Evolutionary conservation across 2,329 filamentous ascomycete genomes (phyloP).

Genomic region (Aspergillus tubingensis): DNA sequence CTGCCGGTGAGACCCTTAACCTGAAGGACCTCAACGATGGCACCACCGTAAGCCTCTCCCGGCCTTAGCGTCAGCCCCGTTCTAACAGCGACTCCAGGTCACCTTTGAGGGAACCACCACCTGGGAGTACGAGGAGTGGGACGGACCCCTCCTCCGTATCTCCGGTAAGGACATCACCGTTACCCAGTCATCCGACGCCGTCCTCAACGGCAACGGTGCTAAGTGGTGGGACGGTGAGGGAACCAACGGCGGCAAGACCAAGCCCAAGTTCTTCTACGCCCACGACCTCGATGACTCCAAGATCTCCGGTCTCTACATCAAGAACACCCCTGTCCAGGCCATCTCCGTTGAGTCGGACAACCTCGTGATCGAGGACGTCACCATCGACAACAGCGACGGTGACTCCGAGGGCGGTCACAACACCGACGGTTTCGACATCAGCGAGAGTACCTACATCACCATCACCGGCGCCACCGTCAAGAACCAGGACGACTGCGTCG

Average conservation of each 20-base stretch:
- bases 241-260: conserved; percentile 61
- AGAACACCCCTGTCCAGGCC: conserved; percentile 42
- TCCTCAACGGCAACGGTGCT: conserved; percentile 58
- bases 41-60: conserved; percentile 45
- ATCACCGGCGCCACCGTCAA: conserved; percentile 56
- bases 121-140: conserved; percentile 67
- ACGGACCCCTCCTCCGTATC: conserved; percentile 63
- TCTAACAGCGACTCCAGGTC: conserved; percentile 38
- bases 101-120: conserved; percentile 66
- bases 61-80: neutral
- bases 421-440: conserved; percentile 51
- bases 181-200: conserved; percentile 52
- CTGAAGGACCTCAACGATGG: conserved; percentile 33
- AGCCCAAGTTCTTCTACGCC: conserved; percentile 66
- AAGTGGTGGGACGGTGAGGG: conserved; percentile 65
- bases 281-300: conserved; percentile 35
- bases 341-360: conserved; percentile 50
- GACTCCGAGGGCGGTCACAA: conserved; percentile 51
- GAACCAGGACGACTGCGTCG: conserved; percentile 64
- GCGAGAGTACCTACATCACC: conserved; percentile 49
- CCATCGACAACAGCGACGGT: conserved; percentile 61
- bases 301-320: conserved; percentile 36
- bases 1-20: conserved; percentile 10
- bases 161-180: conserved; percentile 59
- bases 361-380: conserved; percentile 55